phyloP scores from a whole-genome alignment of 257 asterid species.

The Knoxia roxburghii region DNA sequence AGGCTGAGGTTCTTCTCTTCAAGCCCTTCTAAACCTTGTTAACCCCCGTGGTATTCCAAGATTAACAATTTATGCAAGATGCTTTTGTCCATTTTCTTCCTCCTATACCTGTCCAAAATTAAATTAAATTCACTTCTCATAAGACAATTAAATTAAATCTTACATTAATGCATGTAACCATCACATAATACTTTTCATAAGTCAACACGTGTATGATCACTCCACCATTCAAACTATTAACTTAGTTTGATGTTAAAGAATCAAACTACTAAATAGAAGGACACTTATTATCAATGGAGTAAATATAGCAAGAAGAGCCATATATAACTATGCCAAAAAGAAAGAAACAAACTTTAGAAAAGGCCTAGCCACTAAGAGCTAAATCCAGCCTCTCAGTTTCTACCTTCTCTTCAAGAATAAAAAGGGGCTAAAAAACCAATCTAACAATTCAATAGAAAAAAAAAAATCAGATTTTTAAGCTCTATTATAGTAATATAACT shows the following conservation, averaged over 20 bases:
- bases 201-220: too few relatives aligned
- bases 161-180: too few relatives aligned
- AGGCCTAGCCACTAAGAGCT: not conserved
- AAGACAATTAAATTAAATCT: too few relatives aligned
- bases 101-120: constrained; percentile 26
- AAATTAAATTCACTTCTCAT: not conserved
- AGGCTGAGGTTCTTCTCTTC: constrained; percentile 57
- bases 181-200: too few relatives aligned
- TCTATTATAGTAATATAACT: not conserved
- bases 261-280: too few relatives aligned
- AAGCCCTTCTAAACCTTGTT: constrained; percentile 60
- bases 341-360: not conserved
- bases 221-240: too few relatives aligned
- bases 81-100: constrained; percentile 11
- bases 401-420: not conserved
- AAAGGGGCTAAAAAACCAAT: not conserved
- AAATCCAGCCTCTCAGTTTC: not conserved
- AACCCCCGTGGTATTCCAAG: constrained; percentile 46
- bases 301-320: too few relatives aligned
- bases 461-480: not conserved
- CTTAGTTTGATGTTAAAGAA: too few relatives aligned
- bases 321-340: too few relatives aligned
- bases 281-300: too few relatives aligned
- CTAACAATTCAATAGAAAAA: not conserved
- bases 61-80: constrained; percentile 14